Evolutionary conservation across 2,329 filamentous ascomycete genomes (phyloP).

Genomic region (Colletotrichum tanaceti): DNA sequence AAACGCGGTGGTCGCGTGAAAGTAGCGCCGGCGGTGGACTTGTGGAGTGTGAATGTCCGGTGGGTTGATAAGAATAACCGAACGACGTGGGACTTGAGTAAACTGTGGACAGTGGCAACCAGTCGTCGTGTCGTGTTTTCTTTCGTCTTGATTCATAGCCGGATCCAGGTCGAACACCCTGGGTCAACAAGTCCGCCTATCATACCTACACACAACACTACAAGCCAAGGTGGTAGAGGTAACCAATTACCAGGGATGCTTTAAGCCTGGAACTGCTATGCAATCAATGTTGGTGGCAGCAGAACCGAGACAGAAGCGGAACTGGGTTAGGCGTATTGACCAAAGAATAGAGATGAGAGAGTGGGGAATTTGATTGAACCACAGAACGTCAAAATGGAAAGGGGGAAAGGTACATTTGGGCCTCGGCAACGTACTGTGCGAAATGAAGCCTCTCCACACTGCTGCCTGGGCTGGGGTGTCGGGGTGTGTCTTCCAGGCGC

Average conservation of each 20-base stretch:
- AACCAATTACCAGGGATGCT: neutral
- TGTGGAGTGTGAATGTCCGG: constrained; percentile 16
- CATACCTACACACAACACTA: neutral
- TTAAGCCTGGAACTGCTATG: neutral
- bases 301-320: neutral
- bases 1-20: constrained; percentile 18
- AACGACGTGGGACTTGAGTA: neutral
- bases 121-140: neutral
- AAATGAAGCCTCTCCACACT: neutral
- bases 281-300: neutral
- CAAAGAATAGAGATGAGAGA: neutral
- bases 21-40: constrained; percentile 24
- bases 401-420: neutral
- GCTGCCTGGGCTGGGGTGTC: too few species aligned
- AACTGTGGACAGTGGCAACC: neutral
- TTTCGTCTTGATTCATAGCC: constrained; percentile 11
- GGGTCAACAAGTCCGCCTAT: constrained; percentile 19
- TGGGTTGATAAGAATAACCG: constrained; percentile 11
- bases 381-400: neutral
- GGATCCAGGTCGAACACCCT: constrained; percentile 26
- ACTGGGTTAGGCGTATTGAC: neutral
- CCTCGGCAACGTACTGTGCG: constrained; percentile 10
- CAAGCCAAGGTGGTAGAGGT: neutral
- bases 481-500: constrained; percentile 4
- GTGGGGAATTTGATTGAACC: constrained; percentile 3